Evolutionary conservation across 352 stramenopile species (phyloP).

Genomic region (Phytophthora quininea): DNA sequence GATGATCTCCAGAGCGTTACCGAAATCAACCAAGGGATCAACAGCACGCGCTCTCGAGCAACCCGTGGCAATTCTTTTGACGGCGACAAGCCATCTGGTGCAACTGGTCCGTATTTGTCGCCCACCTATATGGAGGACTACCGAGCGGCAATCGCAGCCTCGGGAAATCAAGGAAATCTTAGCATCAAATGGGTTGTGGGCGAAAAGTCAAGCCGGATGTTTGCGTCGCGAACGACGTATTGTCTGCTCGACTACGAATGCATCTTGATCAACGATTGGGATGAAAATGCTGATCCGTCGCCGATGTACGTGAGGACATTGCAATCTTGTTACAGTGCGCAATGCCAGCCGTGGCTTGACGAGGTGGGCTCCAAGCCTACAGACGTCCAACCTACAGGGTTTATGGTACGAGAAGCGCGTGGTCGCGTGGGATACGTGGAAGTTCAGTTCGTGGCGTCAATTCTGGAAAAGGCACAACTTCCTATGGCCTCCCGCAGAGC

Average conservation of each 20-base stretch:
- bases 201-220: conserved; percentile 71
- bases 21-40: conserved; percentile 27
- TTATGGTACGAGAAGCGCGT: conserved; percentile 75
- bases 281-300: conserved; percentile 42
- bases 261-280: conserved; percentile 79
- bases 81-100: conserved; percentile 16
- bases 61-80: conserved; percentile 32
- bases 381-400: conserved; percentile 68
- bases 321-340: conserved; percentile 69
- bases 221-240: conserved; percentile 66
- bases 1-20: conserved; percentile 35
- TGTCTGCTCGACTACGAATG: conserved; percentile 82
- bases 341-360: conserved; percentile 67
- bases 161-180: conserved; percentile 61
- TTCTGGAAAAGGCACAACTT: conserved; percentile 75
- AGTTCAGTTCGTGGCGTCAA: conserved; percentile 75
- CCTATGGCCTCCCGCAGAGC: conserved; percentile 56
- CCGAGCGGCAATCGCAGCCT: conserved; percentile 43
- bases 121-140: conserved; percentile 59
- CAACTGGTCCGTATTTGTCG: conserved; percentile 22
- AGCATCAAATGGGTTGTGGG: conserved; percentile 76
- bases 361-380: conserved; percentile 55
- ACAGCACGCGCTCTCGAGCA: conserved; percentile 20
- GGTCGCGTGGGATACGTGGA: conserved; percentile 60
- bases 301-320: conserved; percentile 79